Conservation (phyloP, 2,329 filamentous ascomycete species). For the Talaromyces verruculosus region DNA sequence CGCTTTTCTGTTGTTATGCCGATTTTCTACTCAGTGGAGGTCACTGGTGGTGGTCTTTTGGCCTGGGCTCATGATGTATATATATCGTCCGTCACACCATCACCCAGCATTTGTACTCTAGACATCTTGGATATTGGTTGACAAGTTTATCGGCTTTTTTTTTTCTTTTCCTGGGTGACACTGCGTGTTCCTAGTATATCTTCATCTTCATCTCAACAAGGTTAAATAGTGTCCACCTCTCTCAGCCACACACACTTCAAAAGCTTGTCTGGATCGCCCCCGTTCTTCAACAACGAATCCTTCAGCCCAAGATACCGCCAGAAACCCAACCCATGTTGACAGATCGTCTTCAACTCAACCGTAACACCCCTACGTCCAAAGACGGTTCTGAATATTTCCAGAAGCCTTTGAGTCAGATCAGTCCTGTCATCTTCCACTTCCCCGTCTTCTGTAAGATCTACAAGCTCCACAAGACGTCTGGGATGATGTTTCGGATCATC, state of each 20-base stretch:
- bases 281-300: neutral
- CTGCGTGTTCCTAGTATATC: neutral
- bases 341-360: neutral
- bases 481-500: neutral
- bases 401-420: neutral
- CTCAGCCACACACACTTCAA: conserved; percentile 1
- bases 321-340: neutral
- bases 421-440: neutral
- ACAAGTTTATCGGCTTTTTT: neutral
- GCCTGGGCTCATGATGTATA: conserved; percentile 18
- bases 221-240: neutral
- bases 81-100: conserved; percentile 18
- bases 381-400: neutral
- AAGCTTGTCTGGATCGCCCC: neutral
- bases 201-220: neutral
- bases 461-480: neutral
- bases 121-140: conserved; percentile 1
- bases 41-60: neutral
- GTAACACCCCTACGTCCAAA: neutral
- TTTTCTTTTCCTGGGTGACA: neutral
- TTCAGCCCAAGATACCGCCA: neutral
- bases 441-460: neutral
- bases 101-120: conserved; percentile 20
- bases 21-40: neutral
- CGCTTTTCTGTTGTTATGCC: neutral